Evolutionary conservation across 495 filamentous ascomycete genomes (phyloP), one percentile per base, ranked within the genome.

Genomic region (Penicillium crystallinum): DNA sequence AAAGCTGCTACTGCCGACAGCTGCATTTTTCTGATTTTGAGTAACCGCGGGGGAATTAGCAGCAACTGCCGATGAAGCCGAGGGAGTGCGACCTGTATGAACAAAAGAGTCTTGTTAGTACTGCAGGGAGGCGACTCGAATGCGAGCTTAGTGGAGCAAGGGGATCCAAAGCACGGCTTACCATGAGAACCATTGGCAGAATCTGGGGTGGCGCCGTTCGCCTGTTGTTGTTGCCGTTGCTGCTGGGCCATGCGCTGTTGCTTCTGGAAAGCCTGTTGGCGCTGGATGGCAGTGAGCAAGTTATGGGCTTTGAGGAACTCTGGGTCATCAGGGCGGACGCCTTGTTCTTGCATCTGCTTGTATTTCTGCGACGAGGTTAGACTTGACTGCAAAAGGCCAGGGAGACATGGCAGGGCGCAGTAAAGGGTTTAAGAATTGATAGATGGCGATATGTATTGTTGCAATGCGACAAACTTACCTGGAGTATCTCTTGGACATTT

Each of bases 291-390:
- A 12, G 75, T 57, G 17, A 96, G 78, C 25, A 91, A 76, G 19
- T 82, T 76, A 42, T 86, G 81, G 12, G 80, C 78, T 69, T 89
- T 91, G 46, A 86, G 71, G 59, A 85, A 88, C 64, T 96, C 90
- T 31, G 90, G 90, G 62, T 95, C 87, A 53, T 77, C 83, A 49
- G 81, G 77, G 14, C 82, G 77, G 15, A 91, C 83, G 31, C 88
- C 88, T 53, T 84, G 75, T 23, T 82, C 74, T 74, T 88, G 87
- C 84, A 96, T 84, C 67, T 88, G 84, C 55, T 87, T 82, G 62
- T 81, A 92, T 71, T 86, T 90, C 90, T 95, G 63, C 31, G 36
- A 11, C 11, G 33, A 37, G 52, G 64, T 72, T 55, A 75, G 68
- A 43, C 25, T 15, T 33, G 27, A 33, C 10, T 23, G 34, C 3